phyloP scores from a whole-genome alignment of 169 alveolate species.

The Plasmodium billcollinsi region DNA sequence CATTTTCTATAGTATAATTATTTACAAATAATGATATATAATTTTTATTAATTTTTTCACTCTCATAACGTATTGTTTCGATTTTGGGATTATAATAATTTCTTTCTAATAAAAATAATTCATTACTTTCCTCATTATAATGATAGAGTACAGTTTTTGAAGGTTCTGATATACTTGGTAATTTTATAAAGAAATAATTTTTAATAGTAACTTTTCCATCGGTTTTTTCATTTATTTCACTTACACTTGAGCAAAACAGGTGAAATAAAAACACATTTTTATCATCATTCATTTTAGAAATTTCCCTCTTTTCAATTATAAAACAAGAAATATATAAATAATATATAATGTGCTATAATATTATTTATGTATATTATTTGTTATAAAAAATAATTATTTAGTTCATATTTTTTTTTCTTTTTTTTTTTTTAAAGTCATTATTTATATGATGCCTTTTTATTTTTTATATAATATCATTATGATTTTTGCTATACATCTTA shows the following conservation, averaged over 20 bases:
- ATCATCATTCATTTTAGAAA: conserved; percentile 15
- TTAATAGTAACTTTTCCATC: conserved; percentile 6
- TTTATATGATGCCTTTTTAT: no score
- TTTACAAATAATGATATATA: conserved; percentile 63
- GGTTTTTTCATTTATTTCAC: background rate
- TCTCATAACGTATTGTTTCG: conserved; percentile 35
- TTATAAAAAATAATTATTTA: no score
- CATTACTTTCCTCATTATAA: conserved; percentile 31
- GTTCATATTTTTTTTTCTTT: no score
- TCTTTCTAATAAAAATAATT: conserved; percentile 46
- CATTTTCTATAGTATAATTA: conserved; percentile 62
- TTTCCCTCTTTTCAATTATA: background rate
- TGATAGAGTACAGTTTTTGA: conserved; percentile 48
- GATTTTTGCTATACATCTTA: no score
- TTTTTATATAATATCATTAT: no score
- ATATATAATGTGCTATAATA: no score
- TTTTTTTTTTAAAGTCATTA: no score
- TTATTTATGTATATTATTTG: no score
- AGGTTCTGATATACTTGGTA: conserved; percentile 71
- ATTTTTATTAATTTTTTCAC: conserved; percentile 69
- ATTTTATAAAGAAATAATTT: conserved; percentile 52
- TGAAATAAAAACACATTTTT: conserved; percentile 67
- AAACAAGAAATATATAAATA: no score
- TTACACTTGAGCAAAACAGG: conserved; percentile 14
- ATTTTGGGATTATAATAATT: conserved; percentile 71